Base-by-base conservation (phyloP, 2,329 filamentous ascomycete species). In the Pseudogymnoascus sp. region DNA sequence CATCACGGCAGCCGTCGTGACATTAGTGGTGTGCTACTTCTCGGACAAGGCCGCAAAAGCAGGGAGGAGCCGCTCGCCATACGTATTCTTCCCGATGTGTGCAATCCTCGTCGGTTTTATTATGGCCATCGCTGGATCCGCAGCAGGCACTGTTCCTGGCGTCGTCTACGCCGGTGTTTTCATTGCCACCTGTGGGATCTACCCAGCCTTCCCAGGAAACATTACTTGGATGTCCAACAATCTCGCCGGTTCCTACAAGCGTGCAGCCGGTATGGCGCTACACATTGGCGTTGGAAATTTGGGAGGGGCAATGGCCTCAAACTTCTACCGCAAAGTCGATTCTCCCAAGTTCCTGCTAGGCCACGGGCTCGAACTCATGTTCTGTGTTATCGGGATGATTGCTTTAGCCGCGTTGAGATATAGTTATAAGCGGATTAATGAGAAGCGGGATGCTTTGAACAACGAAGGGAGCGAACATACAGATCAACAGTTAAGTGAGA, bases 1-100 rank as follows among this genome's bases (percentile, higher is more conserved):
- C 72, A 81, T 88, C 70, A 82, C 84, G 0, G 87, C 89, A 14
- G 83, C 87, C 40, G 82, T 84, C 3, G 71, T 84, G 0, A 79
- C 83, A 2, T 75, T 87, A 0, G 59, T 80, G 0, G 76, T 79
- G 0, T 84, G 84, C 0, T 85, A 79, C 67, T 68, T 76, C 29
- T 85, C 85, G 0, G 85, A 88, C 67, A 75, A 77, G 4, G 74
- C 78, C 0, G 80, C 81, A 19, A 81, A 81, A 50, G 44, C 44
- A 5, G 44, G 44, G 13, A 63, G 67, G 7, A 61, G 61, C 3
- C 73, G 81, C 3, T 79, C 78, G 44, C 82, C 82, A 0, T 86
- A 86, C 67, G 77, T 88, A 37, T 73, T 87, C 16, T 72, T 76
- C 13, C 80, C 80, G 71, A 76, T 86, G 68, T 72, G 76, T 16